Evolutionary conservation across 139 green algal genomes (phyloP), one percentile per base, ranked within the genome.

Genomic region (Coccomyxa sp.): DNA sequence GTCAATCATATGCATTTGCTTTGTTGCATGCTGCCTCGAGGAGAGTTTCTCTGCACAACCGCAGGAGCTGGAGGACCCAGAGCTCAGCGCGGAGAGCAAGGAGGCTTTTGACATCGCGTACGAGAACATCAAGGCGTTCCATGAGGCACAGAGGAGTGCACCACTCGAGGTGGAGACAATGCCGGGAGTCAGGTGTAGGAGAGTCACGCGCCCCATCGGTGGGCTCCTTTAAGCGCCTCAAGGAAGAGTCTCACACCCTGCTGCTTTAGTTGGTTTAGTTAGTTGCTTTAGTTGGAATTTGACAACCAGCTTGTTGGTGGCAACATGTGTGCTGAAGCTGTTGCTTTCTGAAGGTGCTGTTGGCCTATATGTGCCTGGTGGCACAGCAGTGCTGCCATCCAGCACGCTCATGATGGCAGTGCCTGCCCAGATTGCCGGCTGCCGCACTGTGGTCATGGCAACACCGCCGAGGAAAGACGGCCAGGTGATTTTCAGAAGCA

Each of bases 321-420:
- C 38, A 51, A 51, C 38, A 3, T 7, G 38, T 51, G 38, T 51
- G 38, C 3, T 51, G 38, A 51, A 51, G 7, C 7, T 7, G 3
- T 51, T 3, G 38, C 38, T 3, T 7, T 7, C 3, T 84, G 31
- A 79, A 88, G 88, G 83, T 28, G 82, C 90, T 0, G 97, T 99
- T 28, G 97, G 97, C 13, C 79, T 99, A 45, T 99, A 99, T 85
- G 96, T 99, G 14, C 97, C 97, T 0, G 97, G 97, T 13, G 97
- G 97, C 74, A 99, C 95, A 18, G 97, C 97, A 0, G 94, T 99
- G 76, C 92, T 99, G 81, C 97, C 97, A 28, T 97, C 92, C 83
- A 95, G 89, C 21, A 92, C 97, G 14, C 92, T 99, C 60, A 99
- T 99, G 97, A 90, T 99, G 30, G 91, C 95, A 12, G 95, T 99